Evolutionary conservation across 2,329 filamentous ascomycete genomes (phyloP).

Genomic region (Domatiomyces catenatus): DNA sequence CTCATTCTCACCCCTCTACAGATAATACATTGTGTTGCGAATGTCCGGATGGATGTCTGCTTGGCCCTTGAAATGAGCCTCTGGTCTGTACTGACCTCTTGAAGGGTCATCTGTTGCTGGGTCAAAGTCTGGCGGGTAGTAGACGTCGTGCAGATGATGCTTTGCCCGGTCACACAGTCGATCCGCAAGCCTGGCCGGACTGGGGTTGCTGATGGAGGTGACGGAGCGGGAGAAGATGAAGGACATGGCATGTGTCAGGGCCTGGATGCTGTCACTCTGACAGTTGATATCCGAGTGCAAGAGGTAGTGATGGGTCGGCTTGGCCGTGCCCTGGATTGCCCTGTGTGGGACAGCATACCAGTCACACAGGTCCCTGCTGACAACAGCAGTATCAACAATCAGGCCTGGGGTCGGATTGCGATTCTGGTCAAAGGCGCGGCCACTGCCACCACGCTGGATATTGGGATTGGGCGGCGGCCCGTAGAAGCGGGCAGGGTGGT

Average conservation of each 20-base stretch:
- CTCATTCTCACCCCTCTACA: no score
- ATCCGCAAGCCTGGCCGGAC: not conserved
- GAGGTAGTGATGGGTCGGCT: constrained; percentile 68
- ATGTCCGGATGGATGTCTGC: not conserved
- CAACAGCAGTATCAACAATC: constrained; percentile 71
- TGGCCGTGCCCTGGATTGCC: constrained; percentile 67
- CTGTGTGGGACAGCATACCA: constrained; percentile 74
- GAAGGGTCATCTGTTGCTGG: not conserved
- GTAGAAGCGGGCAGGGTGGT: not conserved
- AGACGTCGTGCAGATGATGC: not conserved
- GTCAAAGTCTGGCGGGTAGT: not conserved
- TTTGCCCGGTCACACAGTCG: not conserved
- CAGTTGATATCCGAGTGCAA: not conserved
- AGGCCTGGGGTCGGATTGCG: constrained; percentile 61
- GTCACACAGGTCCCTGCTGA: constrained; percentile 59
- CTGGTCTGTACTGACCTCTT: not conserved
- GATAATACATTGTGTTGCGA: not conserved
- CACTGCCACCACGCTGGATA: no score
- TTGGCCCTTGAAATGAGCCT: not conserved
- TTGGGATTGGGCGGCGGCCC: not conserved
- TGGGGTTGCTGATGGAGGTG: not conserved
- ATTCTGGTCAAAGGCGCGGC: constrained; percentile 23
- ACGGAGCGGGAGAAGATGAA: constrained; percentile 70
- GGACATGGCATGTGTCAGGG: constrained; percentile 24
- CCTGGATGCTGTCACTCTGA: not conserved